Percentiles rank a stretch among this genome's conserved stretches.
These are phyloP conservation scores for Pseudozyma tsukubaensis DNA, from an alignment of 1,284 basidiomycete species.

Conservation along the genomic window DNA sequence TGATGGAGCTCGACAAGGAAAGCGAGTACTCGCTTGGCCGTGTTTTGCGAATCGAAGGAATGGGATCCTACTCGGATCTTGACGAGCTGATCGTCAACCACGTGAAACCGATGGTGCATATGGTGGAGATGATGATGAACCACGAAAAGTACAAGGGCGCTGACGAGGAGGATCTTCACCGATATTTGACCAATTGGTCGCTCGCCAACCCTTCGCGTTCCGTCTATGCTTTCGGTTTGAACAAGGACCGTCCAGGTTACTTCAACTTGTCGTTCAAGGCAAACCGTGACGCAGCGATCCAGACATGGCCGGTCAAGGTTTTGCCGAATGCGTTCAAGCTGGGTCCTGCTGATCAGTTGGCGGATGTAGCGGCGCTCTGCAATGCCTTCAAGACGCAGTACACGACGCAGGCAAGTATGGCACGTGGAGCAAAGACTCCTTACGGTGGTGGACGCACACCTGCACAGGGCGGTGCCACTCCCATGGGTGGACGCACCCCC, in stretches of 20 bases:
- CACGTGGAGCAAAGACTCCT: slow-evolving; percentile 57
- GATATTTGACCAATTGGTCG: slow-evolving; percentile 69
- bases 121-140: slow-evolving; percentile 93
- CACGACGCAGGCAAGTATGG: slow-evolving; percentile 57
- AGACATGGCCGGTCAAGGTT: slow-evolving; percentile 69
- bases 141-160: slow-evolving; percentile 95
- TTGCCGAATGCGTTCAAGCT: slow-evolving; percentile 66
- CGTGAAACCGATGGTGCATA: slow-evolving; percentile 90
- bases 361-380: slow-evolving; percentile 63
- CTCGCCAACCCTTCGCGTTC: slow-evolving; percentile 93
- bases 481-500: slow-evolving; percentile 40
- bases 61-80: slow-evolving; percentile 88
- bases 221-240: slow-evolving; percentile 95
- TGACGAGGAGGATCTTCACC: slow-evolving; percentile 80
- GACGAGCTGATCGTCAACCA: slow-evolving; percentile 98
- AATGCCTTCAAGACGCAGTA: slow-evolving; percentile 69
- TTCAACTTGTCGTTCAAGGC: slow-evolving; percentile 94
- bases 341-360: slow-evolving; percentile 62
- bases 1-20: slow-evolving; percentile 81
- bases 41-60: slow-evolving; percentile 80
- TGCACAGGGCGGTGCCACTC: slow-evolving; percentile 41
- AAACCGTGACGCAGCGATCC: slow-evolving; percentile 71
- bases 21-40: slow-evolving; percentile 78
- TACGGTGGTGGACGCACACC: slow-evolving; percentile 52
- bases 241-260: slow-evolving; percentile 88